Conservation (phyloP, 2,329 filamentous ascomycete species). For the Cytospora leucostoma region DNA sequence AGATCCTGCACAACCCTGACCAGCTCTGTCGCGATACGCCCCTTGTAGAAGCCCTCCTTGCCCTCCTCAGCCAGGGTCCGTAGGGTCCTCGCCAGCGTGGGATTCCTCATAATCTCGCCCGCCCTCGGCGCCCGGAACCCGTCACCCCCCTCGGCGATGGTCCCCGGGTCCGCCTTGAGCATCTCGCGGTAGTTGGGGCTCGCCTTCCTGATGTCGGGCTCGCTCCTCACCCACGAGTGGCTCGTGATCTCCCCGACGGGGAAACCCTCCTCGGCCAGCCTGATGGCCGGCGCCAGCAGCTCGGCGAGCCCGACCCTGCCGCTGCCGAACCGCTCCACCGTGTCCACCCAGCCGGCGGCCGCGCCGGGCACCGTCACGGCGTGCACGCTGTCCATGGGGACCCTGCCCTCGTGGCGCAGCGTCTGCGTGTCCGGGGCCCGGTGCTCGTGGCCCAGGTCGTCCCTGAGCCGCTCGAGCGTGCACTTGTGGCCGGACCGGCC, state of each 20-base stretch:
- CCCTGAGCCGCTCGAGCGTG: conserved; percentile 69
- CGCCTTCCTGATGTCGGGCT: conserved; percentile 64
- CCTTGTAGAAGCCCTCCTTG: conserved; percentile 89
- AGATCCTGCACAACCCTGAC: conserved; percentile 74
- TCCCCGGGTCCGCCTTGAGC: conserved; percentile 74
- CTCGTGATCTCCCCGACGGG: conserved; percentile 82
- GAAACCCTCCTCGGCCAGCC: conserved; percentile 84
- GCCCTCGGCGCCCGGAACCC: conserved; percentile 74
- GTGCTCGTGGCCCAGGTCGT: conserved; percentile 63
- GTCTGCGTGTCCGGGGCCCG: conserved; percentile 28
- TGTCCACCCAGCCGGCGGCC: conserved; percentile 90
- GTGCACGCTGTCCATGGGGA: conserved; percentile 76
- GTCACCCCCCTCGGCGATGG: conserved; percentile 45
- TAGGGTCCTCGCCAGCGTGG: conserved; percentile 79
- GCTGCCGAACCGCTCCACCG: conserved; percentile 84
- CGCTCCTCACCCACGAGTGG: conserved; percentile 69
- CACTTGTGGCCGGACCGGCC: conserved; percentile 74
- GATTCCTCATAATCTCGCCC: conserved; percentile 89
- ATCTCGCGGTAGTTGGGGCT: conserved; percentile 88
- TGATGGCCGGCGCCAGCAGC: conserved; percentile 79
- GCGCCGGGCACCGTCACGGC: conserved; percentile 88
- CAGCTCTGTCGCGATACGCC: conserved; percentile 77
- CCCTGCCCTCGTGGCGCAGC: conserved; percentile 49
- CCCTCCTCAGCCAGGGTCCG: conserved; percentile 74
- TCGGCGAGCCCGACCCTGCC: conserved; percentile 76